Base-by-base conservation (phyloP, 441 rosid species). In the Viola pubescens region DNA sequence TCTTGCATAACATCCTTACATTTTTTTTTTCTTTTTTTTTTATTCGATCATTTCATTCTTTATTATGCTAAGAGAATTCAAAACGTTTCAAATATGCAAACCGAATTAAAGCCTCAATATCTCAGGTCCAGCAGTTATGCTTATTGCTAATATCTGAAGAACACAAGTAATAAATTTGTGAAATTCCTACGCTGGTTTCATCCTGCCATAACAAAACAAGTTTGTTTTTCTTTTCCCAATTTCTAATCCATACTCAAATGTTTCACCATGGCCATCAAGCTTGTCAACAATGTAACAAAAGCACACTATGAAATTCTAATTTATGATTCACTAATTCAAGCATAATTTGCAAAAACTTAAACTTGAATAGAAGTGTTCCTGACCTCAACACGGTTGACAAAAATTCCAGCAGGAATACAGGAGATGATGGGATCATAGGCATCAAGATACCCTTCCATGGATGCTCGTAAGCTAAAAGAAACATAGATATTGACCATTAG, bases 371-470 rank as follows among this genome's bases (percentile, higher is more conserved):
- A 66, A 62, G 47, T 50, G 38, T 13, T 65, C 12, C 37, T 67
- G 58, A 91, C 97, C 91, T 92, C 92, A 68, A 86, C 88, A 46
- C 92, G 83, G 62, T 85, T 81, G 77, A 84, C 81, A 45, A 89
- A 89, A 69, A 89, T 89, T 79, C 97, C 98, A 63, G 89, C 79
- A 37, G 98, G 95, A 71, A 85, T 77, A 62, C 76, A 71, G 46
- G 92, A 86, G 56, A 77, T 50, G 48, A 58, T 65, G 51, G 98
- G 97, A 83, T 88, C 50, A 72, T 85, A 92, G 66, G 91, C 96
- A 73, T 89, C 95, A 66, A 94, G 98, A 80, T 79, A 86, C 55
- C 95, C 95, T 83, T 83, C 96, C 98, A 94, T 87, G 39, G 98
- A 94, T 67, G 84, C 80, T 66, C 97, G 85, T 65, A 94, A 89